Evolutionary conservation across 1,139 yeast genomes (phyloP).

Genomic region (Taiozyma sp.): DNA sequence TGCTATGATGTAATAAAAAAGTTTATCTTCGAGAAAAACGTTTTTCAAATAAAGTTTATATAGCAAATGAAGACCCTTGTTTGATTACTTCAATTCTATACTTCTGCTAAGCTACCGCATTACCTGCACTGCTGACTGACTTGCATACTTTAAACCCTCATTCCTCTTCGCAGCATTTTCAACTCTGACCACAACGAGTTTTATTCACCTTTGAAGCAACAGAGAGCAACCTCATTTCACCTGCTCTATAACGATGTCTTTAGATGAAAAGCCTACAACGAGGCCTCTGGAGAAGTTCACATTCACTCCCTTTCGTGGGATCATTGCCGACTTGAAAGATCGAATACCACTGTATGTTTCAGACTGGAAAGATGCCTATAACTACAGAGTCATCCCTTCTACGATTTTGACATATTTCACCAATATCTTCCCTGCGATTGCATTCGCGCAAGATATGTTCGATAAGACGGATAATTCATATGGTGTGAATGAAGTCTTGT

Average conservation of each 20-base stretch:
- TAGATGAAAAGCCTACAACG: neutral
- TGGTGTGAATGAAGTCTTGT: constrained; percentile 85
- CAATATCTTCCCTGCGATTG: constrained; percentile 87
- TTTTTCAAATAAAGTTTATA: too few relatives aligned
- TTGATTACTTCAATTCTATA: too few relatives aligned
- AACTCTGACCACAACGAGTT: too few relatives aligned
- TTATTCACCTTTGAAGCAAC: neutral
- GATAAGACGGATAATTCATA: constrained; percentile 81
- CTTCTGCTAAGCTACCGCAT: too few relatives aligned
- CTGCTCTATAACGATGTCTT: neutral
- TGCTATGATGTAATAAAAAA: too few relatives aligned
- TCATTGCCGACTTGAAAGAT: constrained; percentile 30
- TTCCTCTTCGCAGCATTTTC: too few relatives aligned
- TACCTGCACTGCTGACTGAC: too few relatives aligned
- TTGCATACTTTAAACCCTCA: too few relatives aligned
- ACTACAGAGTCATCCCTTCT: constrained; percentile 87
- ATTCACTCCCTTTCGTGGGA: constrained; percentile 21
- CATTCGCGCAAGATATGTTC: constrained; percentile 97
- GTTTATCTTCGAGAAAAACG: too few relatives aligned
- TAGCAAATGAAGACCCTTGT: too few relatives aligned
- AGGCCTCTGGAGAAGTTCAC: neutral
- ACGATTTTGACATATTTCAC: constrained; percentile 83
- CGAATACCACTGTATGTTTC: constrained; percentile 58
- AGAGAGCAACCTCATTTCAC: neutral
- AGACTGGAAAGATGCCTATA: constrained; percentile 80